Evolutionary conservation across 768 basidiomycete species (phyloP), one percentile per base, ranked within the genome.

Genomic region (Obba rivulosa): DNA sequence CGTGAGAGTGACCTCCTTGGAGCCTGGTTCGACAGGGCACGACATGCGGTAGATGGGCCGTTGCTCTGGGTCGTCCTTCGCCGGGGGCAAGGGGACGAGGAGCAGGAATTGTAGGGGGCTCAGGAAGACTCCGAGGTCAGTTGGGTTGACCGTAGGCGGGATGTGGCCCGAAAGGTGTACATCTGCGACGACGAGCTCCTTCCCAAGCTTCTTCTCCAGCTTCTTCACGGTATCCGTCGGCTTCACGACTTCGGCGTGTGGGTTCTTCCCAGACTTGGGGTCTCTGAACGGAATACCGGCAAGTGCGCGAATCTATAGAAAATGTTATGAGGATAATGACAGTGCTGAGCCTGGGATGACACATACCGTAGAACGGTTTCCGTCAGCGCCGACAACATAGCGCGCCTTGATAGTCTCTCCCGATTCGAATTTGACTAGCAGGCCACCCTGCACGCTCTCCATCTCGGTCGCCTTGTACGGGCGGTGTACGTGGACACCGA

Each of bases 321-420:
- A 14, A 31, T 31, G 21, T 13, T n/a, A 25, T 5, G 7, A 22
- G 23, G 34, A 9, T 20, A 9, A 16, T 24, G 14, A 3, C 36
- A n/a, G 36, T 7, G 24, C 36, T 40, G n/a, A 21, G 17, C 41
- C 31, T 34, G 8, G 23, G n/a, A 22, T 42, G 8, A 7, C 52
- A 57, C 67, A 42, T 54, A 78, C 78, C 28, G 58, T 54, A 0
- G 77, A 80, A 48, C 58, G 67, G 2, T 75, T 62, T 3, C 79
- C 78, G 55, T 81, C 78, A 4, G 78, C 76, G 20, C 74, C 78
- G 25, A 79, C 54, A 4, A 79, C 70, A 56, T 76, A 78, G 28
- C 66, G 68, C 13, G 77, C 59, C 3, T 59, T 66, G 34, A 79
- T 67, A 11, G 62, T 56, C 31, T 66, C 66, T 3, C 78, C 77